phyloP scores from a whole-genome alignment of 2,329 filamentous ascomycete genomes.

The Calcarisporium arbuscula region DNA sequence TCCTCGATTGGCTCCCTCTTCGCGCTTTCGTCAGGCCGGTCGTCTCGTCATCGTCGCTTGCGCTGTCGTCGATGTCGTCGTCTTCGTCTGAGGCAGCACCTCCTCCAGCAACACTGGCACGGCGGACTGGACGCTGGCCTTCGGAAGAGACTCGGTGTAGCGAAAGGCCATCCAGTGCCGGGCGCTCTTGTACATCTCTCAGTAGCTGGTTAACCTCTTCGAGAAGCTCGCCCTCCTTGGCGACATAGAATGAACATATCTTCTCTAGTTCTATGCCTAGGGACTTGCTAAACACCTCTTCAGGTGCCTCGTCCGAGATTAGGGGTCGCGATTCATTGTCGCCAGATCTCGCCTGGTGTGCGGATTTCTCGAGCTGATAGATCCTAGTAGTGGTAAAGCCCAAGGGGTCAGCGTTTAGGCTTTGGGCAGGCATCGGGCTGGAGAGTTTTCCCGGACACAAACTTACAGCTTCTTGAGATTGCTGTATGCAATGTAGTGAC shows the following conservation, averaged over 20 bases:
- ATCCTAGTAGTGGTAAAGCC: conserved; percentile 60
- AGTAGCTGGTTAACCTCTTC: conserved; percentile 74
- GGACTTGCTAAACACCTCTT: conserved; percentile 72
- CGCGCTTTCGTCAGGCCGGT: conserved; percentile 44
- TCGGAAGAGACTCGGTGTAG: conserved; percentile 25
- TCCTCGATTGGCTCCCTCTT: conserved; percentile 31
- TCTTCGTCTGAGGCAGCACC: conserved; percentile 46
- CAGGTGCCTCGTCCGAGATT: conserved; percentile 66
- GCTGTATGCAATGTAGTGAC: conserved; percentile 95
- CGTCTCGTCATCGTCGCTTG: conserved; percentile 57
- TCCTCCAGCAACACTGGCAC: conserved; percentile 33
- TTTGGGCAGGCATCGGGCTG: too few relatives aligned
- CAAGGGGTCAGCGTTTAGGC: too few relatives aligned
- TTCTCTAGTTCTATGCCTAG: conserved; percentile 90
- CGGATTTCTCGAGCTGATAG: conserved; percentile 85
- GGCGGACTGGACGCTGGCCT: conserved; percentile 17
- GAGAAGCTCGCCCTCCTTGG: conserved; percentile 84
- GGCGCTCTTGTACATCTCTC: conserved; percentile 58
- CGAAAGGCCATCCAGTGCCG: conserved; percentile 38
- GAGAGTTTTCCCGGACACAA: neutral
- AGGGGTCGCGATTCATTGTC: conserved; percentile 85
- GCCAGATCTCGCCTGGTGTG: conserved; percentile 54
- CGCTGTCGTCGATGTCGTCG: conserved; percentile 49
- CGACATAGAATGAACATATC: conserved; percentile 81
- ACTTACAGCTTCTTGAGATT: conserved; percentile 96